Evolutionary conservation across 768 basidiomycete species (phyloP).

Genomic region (Leccinum obscurum): DNA sequence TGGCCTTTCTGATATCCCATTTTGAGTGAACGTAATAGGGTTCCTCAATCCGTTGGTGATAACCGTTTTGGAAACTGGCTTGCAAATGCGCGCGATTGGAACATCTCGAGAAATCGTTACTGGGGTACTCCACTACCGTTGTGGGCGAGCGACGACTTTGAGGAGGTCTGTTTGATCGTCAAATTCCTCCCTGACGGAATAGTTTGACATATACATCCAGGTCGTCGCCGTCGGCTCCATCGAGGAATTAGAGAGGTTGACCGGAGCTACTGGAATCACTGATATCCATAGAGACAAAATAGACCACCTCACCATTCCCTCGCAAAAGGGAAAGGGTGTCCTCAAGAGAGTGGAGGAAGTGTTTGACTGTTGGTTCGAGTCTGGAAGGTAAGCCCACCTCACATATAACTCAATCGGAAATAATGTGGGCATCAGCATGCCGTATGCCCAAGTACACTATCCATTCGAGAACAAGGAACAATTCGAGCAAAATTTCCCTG

Average conservation of each 20-base stretch:
- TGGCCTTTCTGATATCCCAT: background rate
- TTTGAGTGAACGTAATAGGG: slow-evolving; percentile 50
- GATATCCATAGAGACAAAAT: slow-evolving; percentile 95
- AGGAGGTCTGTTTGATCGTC: slow-evolving; percentile 55
- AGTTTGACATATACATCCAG: slow-evolving; percentile 38
- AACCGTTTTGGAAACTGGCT: slow-evolving; percentile 97
- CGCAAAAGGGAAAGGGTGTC: slow-evolving; percentile 79
- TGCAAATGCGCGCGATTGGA: slow-evolving; percentile 98
- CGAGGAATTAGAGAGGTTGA: slow-evolving; percentile 80
- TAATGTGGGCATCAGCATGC: slow-evolving; percentile 68
- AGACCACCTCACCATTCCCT: slow-evolving; percentile 96
- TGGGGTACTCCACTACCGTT: slow-evolving; percentile 98
- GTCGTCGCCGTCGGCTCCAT: slow-evolving; percentile 87
- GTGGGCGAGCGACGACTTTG: slow-evolving; percentile 91
- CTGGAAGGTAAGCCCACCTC: slow-evolving; percentile 71
- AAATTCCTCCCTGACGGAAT: background rate
- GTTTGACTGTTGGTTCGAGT: slow-evolving; percentile 99
- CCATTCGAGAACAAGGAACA: slow-evolving; percentile 95
- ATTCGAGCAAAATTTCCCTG: slow-evolving; percentile 86
- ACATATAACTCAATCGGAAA: background rate
- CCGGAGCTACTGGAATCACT: slow-evolving; percentile 79
- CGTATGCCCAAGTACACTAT: slow-evolving; percentile 95
- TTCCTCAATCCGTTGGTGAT: slow-evolving; percentile 88
- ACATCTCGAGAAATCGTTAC: slow-evolving; percentile 96
- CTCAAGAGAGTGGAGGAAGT: slow-evolving; percentile 95